Evolutionary conservation across 805 yeast species (phyloP), one percentile per base, ranked within the genome.

Genomic region (Myxozyma nipponensis): DNA sequence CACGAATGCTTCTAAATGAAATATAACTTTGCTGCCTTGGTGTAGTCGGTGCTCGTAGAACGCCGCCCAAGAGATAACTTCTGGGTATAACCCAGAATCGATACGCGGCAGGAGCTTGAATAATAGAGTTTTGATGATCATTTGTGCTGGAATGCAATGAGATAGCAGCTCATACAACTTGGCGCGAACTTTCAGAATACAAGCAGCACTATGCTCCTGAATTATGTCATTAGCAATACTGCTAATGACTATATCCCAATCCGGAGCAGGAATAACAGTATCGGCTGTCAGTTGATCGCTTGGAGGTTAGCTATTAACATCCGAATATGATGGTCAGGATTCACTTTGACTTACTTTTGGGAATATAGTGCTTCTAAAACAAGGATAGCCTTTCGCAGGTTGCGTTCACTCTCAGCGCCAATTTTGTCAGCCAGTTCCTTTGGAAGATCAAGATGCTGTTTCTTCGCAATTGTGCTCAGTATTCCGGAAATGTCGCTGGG

Each of bases 1-100:
- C 18, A 86, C 78, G 64, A 88, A 93, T 1, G 98, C 98, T 71
- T 93, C 98, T 47, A 93, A 70, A 69, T 93, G 98, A 68, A 87
- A 93, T 10, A 93, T 91, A 35, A 89, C 86, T 67, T 93, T 93
- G 52, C 78, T 78, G 2, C 98, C 98, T 51, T 85, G 70, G 50
- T 89, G 79, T 52, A 93, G 73, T 50, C 98, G 77, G 62, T 93
- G 96, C 64, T 93, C 98, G 37, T 50, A 56, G 35, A 56, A 56
- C 17, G 59, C 55, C 2, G 59, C 62, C 60, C 54, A 58, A 35
- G 45, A 26, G n/a, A 56, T 50, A n/a, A 71, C 58, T 26, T 57
- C 59, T 2, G 69, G 61, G 5, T 55, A 46, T 13, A 64, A 44
- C 10, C 44, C 62, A 1, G 57, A 62, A 13, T 61, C 52, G 9